Evolutionary conservation across 148 eudicot species (phyloP), one percentile per base, ranked within the genome.

Genomic region (Rhododendron williamsianum): DNA sequence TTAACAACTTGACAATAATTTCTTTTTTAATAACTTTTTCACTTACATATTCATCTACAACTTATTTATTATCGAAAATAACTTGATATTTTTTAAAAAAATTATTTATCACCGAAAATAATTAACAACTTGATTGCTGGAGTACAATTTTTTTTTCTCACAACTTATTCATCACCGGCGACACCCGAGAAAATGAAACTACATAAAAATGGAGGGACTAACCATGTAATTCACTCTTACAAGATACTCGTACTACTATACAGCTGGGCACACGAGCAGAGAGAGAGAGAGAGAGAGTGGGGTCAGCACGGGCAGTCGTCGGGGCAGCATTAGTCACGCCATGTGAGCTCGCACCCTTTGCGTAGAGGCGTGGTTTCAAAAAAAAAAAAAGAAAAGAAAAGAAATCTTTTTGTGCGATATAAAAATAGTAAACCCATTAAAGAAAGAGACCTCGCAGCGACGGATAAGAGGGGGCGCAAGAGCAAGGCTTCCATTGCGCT

Each of bases 241-340:
- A 4, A 54, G 45, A 41, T 38, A 21, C 67, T 7, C 1, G 1
- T 12, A 33, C 35, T 33, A 33, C 2, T 0, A 33, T 33, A 71
- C 76, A 65, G 9, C 12, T 65, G 38, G 19, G 19, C 38, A 71
- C 9, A 12, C 19, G 33, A 25, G 76, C 7, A 27, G 33, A 2
- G 72, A 1, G 35, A 33, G 63, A 18, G 23, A 56, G 71, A 7
- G 63, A 56, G 23, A 56, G 71, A 23, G 6, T 13, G 58, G 13
- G 88, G 88, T 84, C 85, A 77, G 83, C 35, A 0, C 41, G 86
- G 88, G 83, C 45, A 83, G 83, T 12, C 52, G 9, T 67, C n/a
- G 33, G 87, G 86, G 87, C 87, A 78, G 87, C 87, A 79, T 76
- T 23, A 60, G 86, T 83, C 84, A 86, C 82, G 86, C 81, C 89